Conservation (phyloP, 768 basidiomycete species). For the Xerocomellus amylosporus region DNA sequence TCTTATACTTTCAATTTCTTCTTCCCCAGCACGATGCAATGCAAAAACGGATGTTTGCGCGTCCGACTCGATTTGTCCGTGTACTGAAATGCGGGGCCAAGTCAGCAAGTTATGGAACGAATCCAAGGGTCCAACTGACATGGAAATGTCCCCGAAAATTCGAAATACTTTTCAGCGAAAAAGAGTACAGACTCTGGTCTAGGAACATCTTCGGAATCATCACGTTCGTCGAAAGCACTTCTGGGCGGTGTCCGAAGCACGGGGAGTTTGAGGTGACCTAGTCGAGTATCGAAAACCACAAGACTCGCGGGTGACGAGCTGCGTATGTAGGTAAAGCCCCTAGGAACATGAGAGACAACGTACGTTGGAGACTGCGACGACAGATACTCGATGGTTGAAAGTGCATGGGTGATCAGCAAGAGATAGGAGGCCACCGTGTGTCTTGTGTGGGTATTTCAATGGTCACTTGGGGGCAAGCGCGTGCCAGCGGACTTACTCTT, state of each 20-base stretch:
- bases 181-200: slow-evolving; percentile 37
- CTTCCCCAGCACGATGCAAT: slow-evolving; percentile 12
- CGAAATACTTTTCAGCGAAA: slow-evolving; percentile 54
- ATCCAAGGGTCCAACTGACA: slow-evolving; percentile 35
- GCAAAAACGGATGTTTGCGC: slow-evolving; percentile 4
- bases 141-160: slow-evolving; percentile 46
- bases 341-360: slow-evolving; percentile 1
- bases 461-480: neutral
- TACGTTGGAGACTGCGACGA: slow-evolving; percentile 27
- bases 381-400: slow-evolving; percentile 41
- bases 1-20: neutral
- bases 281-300: slow-evolving; percentile 58
- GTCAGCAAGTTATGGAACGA: neutral
- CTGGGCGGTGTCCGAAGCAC: slow-evolving; percentile 35
- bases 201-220: slow-evolving; percentile 18
- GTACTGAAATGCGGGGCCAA: slow-evolving; percentile 9
- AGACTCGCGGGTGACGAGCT: slow-evolving; percentile 34
- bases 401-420: slow-evolving; percentile 44
- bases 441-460: slow-evolving; percentile 18
- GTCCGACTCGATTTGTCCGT: slow-evolving; percentile 1
- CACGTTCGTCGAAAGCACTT: slow-evolving; percentile 13
- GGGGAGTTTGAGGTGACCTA: slow-evolving; percentile 52
- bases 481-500: slow-evolving; percentile 20
- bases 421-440: slow-evolving; percentile 51
- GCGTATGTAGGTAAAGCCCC: neutral